Percentiles rank a stretch among this genome's conserved stretches.
These are phyloP conservation scores for Populus euphratica DNA, from an alignment of 345 rosid species.

Conservation along the genomic window DNA sequence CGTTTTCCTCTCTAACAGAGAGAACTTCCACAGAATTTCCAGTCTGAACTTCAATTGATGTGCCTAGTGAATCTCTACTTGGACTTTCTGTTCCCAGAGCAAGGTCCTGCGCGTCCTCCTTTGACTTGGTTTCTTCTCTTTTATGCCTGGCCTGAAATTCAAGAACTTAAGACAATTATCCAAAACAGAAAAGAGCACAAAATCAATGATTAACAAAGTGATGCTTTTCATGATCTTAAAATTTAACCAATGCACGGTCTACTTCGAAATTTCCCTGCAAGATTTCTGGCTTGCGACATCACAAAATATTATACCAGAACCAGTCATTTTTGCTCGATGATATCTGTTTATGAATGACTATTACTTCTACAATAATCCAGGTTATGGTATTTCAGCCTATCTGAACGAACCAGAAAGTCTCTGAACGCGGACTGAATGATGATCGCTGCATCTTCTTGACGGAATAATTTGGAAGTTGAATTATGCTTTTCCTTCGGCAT, in stretches of 20 bases:
- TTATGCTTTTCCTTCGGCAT: constrained; percentile 32
- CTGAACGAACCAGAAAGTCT: constrained; percentile 45
- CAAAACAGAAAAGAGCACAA: not conserved
- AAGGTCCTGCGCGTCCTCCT: constrained; percentile 23
- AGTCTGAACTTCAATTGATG: constrained; percentile 71
- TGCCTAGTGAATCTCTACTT: constrained; percentile 49
- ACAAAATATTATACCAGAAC: not conserved
- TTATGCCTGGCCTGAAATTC: constrained; percentile 40
- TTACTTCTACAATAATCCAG: not conserved
- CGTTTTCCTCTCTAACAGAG: constrained; percentile 37
- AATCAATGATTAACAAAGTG: not conserved
- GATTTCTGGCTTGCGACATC: not conserved
- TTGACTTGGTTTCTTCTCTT: constrained; percentile 19
- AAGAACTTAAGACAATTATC: not conserved
- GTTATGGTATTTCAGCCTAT: not conserved
- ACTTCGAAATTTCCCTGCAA: not conserved
- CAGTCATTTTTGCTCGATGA: not conserved
- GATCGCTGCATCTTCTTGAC: constrained; percentile 71
- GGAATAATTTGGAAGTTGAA: constrained; percentile 47
- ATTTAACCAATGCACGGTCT: not conserved
- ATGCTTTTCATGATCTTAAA: not conserved
- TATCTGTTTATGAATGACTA: not conserved
- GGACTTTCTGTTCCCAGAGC: constrained; percentile 38
- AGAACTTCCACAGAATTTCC: constrained; percentile 51
- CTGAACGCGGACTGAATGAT: constrained; percentile 74